Evolutionary conservation across 2,329 filamentous ascomycete genomes (phyloP).

Genomic region (Helotiales sp.): DNA sequence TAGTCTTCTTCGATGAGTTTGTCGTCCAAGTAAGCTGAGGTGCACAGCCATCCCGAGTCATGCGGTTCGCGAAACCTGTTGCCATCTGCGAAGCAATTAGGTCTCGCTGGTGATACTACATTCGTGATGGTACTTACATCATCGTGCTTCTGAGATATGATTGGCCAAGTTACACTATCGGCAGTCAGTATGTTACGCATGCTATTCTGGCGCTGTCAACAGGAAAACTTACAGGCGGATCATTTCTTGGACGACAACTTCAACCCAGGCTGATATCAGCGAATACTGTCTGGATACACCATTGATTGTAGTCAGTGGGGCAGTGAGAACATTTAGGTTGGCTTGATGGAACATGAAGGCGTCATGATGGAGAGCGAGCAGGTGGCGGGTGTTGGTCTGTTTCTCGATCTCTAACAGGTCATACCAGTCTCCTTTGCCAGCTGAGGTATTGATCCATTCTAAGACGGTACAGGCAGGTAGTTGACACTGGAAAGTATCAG

Average conservation of each 20-base stretch:
- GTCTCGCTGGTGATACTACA: neutral
- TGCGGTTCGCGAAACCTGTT: conserved; percentile 51
- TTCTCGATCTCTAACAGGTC: conserved; percentile 52
- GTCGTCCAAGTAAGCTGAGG: conserved; percentile 25
- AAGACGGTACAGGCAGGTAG: conserved; percentile 53
- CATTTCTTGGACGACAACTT: conserved; percentile 32
- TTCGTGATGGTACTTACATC: conserved; percentile 34
- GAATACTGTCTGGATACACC: conserved; percentile 27
- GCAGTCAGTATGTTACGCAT: neutral
- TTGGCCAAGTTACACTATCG: conserved; percentile 49
- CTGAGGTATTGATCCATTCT: conserved; percentile 62
- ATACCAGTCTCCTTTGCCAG: conserved; percentile 52
- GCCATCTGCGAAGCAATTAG: conserved; percentile 2
- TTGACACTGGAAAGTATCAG: conserved; percentile 45
- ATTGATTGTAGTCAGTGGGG: conserved; percentile 31
- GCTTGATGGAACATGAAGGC: conserved; percentile 56
- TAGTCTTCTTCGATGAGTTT: conserved; percentile 17
- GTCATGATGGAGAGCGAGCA: conserved; percentile 49
- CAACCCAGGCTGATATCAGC: conserved; percentile 33
- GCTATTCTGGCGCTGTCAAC: conserved; percentile 1
- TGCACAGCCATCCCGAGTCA: conserved; percentile 21
- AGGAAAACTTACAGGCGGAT: conserved; percentile 30
- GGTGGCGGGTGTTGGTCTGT: conserved; percentile 53
- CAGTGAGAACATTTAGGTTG: conserved; percentile 54
- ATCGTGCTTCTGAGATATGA: conserved; percentile 56